Base-by-base conservation (phyloP, 306 rosid genomes). In the Vigna nakashimae region DNA sequence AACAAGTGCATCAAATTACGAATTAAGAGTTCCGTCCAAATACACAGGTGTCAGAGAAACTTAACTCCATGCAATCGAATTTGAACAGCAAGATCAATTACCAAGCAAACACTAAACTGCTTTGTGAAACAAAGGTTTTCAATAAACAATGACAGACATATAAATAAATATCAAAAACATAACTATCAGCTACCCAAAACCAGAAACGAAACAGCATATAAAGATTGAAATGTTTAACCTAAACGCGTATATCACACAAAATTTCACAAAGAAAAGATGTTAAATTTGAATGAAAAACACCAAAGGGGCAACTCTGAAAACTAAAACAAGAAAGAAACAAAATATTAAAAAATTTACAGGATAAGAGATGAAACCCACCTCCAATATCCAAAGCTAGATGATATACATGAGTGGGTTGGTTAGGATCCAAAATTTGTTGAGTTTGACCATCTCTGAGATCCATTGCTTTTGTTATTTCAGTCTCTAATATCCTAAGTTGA, bases 311-410 rank as follows among this genome's bases (percentile, higher is more conserved):
- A 58, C n/a, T 9, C 12, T n/a, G 9, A 18, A 79, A 26, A 16
- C 46, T 8, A 20, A 4, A 2, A 8, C 69, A 17, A 18, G 26
- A 12, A 48, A 40, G 20, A 12, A 38, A 38, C 11, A 62, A 9
- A 62, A 16, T 24, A 15, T 3, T 2, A 16, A 28, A 13, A 20
- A 13, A 48, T 3, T 17, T 20, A 50, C 17, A 30, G 57, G 5
- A 65, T 22, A 17, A n/a, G 77, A 80, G 10, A 9, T 22, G 30
- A 60, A 75, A 49, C 70, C 76, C 75, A 87, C 97, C 98, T 79
- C 98, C 97, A 80, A 93, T 91, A 82, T 93, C 98, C 80, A 93
- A 50, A 84, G 98, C 93, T 59, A 91, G 86, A 76, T 93, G 96
- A 86, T 92, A 87, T 26, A 86, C 86, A 58, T 60, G 82, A 67